Conservation (phyloP, 192 early-diverging fungal genomes). For the Coemansia sp. region DNA sequence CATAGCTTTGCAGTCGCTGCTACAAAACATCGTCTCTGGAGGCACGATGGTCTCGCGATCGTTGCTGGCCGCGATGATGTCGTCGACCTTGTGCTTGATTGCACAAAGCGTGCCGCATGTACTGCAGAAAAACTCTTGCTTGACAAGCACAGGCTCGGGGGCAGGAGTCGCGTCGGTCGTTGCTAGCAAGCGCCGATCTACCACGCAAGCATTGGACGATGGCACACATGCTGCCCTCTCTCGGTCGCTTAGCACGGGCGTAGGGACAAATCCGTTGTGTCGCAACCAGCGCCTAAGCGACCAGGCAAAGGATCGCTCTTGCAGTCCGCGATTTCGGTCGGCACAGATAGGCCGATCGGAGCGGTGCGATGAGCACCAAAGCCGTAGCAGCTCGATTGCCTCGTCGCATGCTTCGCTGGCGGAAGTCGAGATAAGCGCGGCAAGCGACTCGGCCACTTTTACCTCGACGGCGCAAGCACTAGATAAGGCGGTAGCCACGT, state of each 20-base stretch:
- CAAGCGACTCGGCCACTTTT: not conserved
- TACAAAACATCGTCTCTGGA: constrained; percentile 20
- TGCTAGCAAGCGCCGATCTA: not conserved
- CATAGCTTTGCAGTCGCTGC: constrained; percentile 12
- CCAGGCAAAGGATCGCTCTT: constrained; percentile 12
- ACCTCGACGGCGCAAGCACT: not conserved
- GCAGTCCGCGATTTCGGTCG: not conserved
- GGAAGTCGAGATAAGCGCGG: not conserved
- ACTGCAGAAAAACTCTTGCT: constrained; percentile 10
- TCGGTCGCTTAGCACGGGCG: constrained; percentile 16
- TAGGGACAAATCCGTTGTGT: constrained; percentile 29
- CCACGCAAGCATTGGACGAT: not conserved
- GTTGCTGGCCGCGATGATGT: not conserved
- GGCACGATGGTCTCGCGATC: not conserved
- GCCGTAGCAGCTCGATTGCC: constrained; percentile 4
- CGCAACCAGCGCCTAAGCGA: constrained; percentile 34
- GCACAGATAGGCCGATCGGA: not conserved
- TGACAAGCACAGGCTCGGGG: constrained; percentile 5
- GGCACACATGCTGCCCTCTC: constrained; percentile 14
- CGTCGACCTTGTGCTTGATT: not conserved
- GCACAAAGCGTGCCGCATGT: not conserved
- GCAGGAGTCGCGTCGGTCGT: not conserved
- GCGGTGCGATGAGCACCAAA: constrained; percentile 6
- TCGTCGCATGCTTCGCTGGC: constrained; percentile 5
- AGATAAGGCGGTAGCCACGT: not conserved